Evolutionary conservation across 139 green algal species (phyloP).

Genomic region (Closterium sp.): DNA sequence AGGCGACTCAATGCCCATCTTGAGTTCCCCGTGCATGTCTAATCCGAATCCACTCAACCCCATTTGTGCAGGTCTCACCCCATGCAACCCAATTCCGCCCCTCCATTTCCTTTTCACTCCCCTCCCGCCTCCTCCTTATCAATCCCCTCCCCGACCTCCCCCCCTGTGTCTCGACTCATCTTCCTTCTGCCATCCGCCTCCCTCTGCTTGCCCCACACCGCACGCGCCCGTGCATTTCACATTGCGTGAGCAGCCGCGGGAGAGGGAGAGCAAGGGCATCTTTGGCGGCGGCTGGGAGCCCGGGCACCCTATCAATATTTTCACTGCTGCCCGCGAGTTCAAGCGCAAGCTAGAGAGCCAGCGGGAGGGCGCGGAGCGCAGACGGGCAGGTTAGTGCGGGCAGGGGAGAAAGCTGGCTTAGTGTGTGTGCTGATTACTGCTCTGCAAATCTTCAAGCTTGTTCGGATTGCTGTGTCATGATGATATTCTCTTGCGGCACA

Average conservation of each 20-base stretch:
- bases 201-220: too few relatives aligned
- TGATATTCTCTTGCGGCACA: too few relatives aligned
- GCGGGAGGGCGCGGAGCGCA: background rate
- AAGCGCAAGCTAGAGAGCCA: slow-evolving; percentile 7
- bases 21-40: too few relatives aligned
- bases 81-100: background rate
- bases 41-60: background rate
- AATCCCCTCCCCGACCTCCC: too few relatives aligned
- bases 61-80: too few relatives aligned
- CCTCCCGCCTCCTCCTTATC: background rate
- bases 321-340: background rate
- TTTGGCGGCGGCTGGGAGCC: slow-evolving; percentile 13
- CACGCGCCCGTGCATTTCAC: background rate
- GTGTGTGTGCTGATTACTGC: background rate
- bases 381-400: background rate
- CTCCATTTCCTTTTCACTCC: background rate
- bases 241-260: slow-evolving; percentile 2
- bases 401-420: background rate
- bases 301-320: background rate
- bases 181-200: too few relatives aligned
- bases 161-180: too few relatives aligned
- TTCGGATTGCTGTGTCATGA: too few relatives aligned
- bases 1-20: too few relatives aligned
- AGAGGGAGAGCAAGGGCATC: slow-evolving; percentile 9
- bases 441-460: too few relatives aligned